phyloP scores from a whole-genome alignment of 768 basidiomycete species.

The Nidularia sp. region DNA sequence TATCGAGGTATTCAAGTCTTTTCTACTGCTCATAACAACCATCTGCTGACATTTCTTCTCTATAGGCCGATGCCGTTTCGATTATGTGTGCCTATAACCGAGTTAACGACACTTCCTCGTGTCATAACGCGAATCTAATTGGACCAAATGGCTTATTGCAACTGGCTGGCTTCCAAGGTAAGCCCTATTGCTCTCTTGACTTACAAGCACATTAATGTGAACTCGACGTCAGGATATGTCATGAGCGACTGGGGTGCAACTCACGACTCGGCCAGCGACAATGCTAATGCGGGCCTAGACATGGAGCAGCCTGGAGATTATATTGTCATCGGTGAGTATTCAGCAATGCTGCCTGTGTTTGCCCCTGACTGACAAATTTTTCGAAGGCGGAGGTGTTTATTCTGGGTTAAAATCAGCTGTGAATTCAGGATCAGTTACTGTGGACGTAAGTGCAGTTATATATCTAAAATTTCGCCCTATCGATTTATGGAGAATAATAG shows the following conservation, averaged over 20 bases:
- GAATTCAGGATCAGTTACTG: constrained; percentile 26
- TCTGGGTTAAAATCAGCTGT: constrained; percentile 27
- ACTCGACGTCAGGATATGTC: constrained; percentile 28
- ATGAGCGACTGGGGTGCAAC: constrained; percentile 54
- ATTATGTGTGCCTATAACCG: constrained; percentile 55
- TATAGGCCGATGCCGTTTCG: constrained; percentile 42
- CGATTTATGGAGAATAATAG: constrained; percentile 9
- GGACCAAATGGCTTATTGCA: constrained; percentile 34
- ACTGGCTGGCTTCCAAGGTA: constrained; percentile 39
- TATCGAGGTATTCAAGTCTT: constrained; percentile 32
- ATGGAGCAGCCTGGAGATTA: constrained; percentile 51
- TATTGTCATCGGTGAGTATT: constrained; percentile 33
- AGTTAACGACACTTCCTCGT: constrained; percentile 59
- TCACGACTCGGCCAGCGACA: constrained; percentile 39
- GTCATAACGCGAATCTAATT: constrained; percentile 52
- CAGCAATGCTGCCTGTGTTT: too few species aligned
- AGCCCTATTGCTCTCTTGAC: background rate
- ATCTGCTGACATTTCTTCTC: background rate
- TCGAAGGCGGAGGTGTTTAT: constrained; percentile 33
- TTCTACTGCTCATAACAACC: background rate
- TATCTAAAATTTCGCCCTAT: background rate
- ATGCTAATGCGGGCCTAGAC: constrained; percentile 44
- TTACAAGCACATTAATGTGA: background rate
- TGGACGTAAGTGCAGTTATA: constrained; percentile 17
- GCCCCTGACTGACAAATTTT: background rate